Conservation (phyloP, 371 early-diverging fungal species). For the Dichotomocladium elegans region DNA sequence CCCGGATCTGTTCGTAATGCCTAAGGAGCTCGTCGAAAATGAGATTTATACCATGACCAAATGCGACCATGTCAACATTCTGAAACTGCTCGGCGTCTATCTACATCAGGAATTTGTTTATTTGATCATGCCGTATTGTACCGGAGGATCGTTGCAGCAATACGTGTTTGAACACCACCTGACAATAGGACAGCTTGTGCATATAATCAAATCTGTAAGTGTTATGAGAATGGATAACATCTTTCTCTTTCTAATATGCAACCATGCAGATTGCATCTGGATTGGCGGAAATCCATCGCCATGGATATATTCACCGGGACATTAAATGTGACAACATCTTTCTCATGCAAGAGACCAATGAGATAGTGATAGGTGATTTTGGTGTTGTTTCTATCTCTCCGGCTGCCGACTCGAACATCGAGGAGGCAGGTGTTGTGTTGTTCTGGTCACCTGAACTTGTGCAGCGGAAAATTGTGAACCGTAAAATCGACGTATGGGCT, state of each 20-base stretch:
- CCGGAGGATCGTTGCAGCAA: conserved; percentile 47
- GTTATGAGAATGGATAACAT: background rate
- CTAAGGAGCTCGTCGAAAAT: conserved; percentile 48
- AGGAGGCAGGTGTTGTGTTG: conserved; percentile 51
- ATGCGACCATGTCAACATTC: conserved; percentile 42
- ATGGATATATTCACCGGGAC: conserved; percentile 50
- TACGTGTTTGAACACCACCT: conserved; percentile 47
- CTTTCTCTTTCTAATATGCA: background rate
- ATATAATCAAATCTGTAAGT: conserved; percentile 39
- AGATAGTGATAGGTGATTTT: conserved; percentile 49
- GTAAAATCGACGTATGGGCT: conserved; percentile 48
- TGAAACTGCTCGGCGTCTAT: conserved; percentile 36
- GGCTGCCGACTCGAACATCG: conserved; percentile 42
- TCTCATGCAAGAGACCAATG: conserved; percentile 31
- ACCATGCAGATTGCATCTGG: conserved; percentile 40
- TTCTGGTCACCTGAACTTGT: conserved; percentile 54
- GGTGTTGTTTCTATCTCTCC: conserved; percentile 49
- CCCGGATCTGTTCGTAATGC: conserved; percentile 47
- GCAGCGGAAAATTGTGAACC: conserved; percentile 39
- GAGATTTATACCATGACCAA: conserved; percentile 52
- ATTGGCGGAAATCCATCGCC: conserved; percentile 39
- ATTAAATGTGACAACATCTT: conserved; percentile 53
- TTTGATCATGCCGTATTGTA: conserved; percentile 45
- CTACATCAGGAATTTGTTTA: conserved; percentile 49
- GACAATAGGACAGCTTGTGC: conserved; percentile 41